Base-by-base conservation (phyloP, 2,329 filamentous ascomycete genomes). In the Penicillium sp. region DNA sequence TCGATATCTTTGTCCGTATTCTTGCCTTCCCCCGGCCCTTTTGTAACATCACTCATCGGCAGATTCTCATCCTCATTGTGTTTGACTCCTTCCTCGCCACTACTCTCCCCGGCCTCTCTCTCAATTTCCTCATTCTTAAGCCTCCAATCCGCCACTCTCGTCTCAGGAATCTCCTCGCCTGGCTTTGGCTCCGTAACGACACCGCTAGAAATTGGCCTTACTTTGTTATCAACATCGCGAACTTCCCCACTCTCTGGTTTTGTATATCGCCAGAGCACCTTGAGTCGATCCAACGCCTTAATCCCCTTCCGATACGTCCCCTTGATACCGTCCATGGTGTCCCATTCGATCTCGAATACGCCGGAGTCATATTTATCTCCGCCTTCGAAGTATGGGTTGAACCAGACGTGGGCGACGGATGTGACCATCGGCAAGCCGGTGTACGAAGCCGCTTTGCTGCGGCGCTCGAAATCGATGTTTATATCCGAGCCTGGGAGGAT, bases 331-430 rank as follows among this genome's bases (percentile, higher is more conserved):
- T 99, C 95, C 87, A 99, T 91, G 21, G 84, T 84, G 19, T 91
- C 88, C 88, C 89, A 92, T n/a, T 86, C 84, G 29, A 88, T 87
- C 64, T 89, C 86, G 72, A 91, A 91, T 7, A 90, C 83, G 9
- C 89, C 94, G 9, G 85, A 91, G 48, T 89, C 84, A 53, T 90
- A 84, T 0, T 91, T 83, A 17, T 82, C 79, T 26, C 91, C 91
- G 49, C 93, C 93, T 78, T 98, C 95, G 70, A 98, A 98, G 77
- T 89, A 98, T 1, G 89, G 83, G 72, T 99, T 99, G 82, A 97
- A 97, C 95, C 95, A 99, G 17, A 97, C 91, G 71, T 98, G 94
- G 0, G 93, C 93, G 9, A 98, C 89, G 0, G 93, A 89, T 0
- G 94, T 97, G 3, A 97, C 92, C 88, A 98, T 92, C 0, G 92